phyloP scores from a whole-genome alignment of 257 asterid genomes.

The Gentiana macrophylla region DNA sequence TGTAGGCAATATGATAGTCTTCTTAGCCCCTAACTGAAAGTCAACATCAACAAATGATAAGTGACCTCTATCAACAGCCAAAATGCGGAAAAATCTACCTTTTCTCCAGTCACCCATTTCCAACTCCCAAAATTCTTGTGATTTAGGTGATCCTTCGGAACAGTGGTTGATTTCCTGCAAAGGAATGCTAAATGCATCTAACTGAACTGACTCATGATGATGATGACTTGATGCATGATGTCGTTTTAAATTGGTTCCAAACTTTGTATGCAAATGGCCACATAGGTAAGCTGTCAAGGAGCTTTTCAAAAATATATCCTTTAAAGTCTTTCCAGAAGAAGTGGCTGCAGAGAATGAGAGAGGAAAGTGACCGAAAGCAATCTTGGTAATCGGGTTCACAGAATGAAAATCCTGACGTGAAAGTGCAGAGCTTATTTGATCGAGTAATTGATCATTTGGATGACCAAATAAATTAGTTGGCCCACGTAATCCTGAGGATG shows the following conservation, averaged over 20 bases:
- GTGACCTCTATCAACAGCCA: constrained; percentile 72
- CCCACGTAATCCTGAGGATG: constrained; percentile 68
- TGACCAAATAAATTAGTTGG: constrained; percentile 97
- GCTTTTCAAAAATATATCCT: constrained; percentile 37
- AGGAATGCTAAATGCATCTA: constrained; percentile 39
- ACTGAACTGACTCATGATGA: constrained; percentile 39
- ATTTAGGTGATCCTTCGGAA: constrained; percentile 18
- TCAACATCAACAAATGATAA: constrained; percentile 63
- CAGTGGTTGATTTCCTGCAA: constrained; percentile 21
- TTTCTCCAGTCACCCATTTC: constrained; percentile 97
- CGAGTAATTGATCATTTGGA: constrained; percentile 70
- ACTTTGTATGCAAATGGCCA: constrained; percentile 80
- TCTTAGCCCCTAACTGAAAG: constrained; percentile 46
- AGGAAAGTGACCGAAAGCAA: constrained; percentile 89
- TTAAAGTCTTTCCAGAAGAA: constrained; percentile 59
- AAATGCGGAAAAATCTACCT: constrained; percentile 73
- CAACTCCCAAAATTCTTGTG: constrained; percentile 81
- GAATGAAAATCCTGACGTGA: constrained; percentile 51
- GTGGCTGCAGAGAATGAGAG: constrained; percentile 81
- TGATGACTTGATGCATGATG: constrained; percentile 39
- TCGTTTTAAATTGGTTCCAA: constrained; percentile 77
- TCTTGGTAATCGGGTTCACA: constrained; percentile 40
- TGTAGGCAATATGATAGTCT: constrained; percentile 65
- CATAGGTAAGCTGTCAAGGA: constrained; percentile 68
- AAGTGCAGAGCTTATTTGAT: constrained; percentile 55